A percentile compares a stretch with the other conserved stretches of the same genome.
Conservation (phyloP, 176 grass and related monocot genomes). For the Avena atlantica region DNA sequence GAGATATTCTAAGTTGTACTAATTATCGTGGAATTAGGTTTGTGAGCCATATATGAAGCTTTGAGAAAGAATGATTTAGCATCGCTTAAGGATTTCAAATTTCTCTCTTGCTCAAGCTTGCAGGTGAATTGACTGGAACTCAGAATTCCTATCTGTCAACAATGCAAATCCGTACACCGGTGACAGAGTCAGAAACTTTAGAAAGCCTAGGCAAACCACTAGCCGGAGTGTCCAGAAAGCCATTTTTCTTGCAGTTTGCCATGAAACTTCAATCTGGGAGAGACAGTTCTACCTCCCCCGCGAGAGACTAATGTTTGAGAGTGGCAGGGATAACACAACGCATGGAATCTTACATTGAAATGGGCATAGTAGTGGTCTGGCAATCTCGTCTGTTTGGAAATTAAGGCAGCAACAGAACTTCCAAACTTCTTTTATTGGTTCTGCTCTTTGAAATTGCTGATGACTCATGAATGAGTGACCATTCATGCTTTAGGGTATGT, state of each 20-base stretch:
- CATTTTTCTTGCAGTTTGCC: not conserved
- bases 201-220: not conserved
- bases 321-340: not conserved
- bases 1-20: too few relatives aligned
- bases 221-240: not conserved
- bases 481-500: not conserved
- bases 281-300: not conserved
- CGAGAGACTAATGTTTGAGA: not conserved
- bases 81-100: not conserved
- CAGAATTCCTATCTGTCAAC: not conserved
- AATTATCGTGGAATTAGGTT: too few relatives aligned
- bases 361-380: not conserved
- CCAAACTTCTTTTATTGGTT: not conserved
- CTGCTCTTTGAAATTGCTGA: not conserved
- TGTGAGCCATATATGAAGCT: too few relatives aligned
- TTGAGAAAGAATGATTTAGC: too few relatives aligned
- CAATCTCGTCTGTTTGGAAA: not conserved
- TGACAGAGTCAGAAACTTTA: not conserved
- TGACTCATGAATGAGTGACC: not conserved
- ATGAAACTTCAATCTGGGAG: not conserved
- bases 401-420: not conserved
- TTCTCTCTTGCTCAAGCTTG: not conserved
- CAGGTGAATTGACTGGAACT: not conserved
- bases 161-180: not conserved
- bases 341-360: not conserved